These are phyloP conservation scores for Arctium minus DNA, from an alignment of 129 eudicot genomes.

Conservation along the genomic window DNA sequence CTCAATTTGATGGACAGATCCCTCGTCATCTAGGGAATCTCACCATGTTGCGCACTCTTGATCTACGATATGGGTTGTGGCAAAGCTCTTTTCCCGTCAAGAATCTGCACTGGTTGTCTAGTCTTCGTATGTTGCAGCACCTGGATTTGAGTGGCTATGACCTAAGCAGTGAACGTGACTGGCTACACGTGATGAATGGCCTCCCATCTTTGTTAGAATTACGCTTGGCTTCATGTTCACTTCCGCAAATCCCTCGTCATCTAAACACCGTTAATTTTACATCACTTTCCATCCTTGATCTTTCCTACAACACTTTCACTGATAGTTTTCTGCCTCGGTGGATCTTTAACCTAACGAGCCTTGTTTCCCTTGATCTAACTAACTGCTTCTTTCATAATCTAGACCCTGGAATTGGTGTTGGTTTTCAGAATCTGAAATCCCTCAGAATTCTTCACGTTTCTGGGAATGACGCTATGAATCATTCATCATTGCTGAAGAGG, in stretches of 20 bases:
- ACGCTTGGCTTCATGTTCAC: constrained; percentile 18
- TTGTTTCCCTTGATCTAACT: constrained; percentile 27
- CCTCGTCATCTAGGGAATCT: constrained; percentile 37
- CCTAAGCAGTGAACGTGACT: constrained; percentile 22
- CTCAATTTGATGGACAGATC: constrained; percentile 10
- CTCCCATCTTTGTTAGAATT: constrained; percentile 34
- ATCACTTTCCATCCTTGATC: constrained; percentile 32
- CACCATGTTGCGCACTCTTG: constrained; percentile 19
- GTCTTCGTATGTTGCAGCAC: constrained; percentile 19
- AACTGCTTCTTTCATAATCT: constrained; percentile 26
- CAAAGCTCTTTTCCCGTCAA: background rate
- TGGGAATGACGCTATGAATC: constrained; percentile 19
- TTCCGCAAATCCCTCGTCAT: constrained; percentile 4
- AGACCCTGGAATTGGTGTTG: background rate
- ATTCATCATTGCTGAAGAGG: constrained; percentile 21
- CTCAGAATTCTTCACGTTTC: constrained; percentile 10
- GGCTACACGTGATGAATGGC: constrained; percentile 31
- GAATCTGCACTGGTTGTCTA: constrained; percentile 29
- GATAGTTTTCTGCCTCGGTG: constrained; percentile 22
- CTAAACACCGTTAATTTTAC: background rate
- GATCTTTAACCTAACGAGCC: constrained; percentile 14
- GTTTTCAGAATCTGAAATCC: constrained; percentile 22
- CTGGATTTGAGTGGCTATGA: constrained; percentile 32
- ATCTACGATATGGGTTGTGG: background rate
- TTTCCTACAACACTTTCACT: constrained; percentile 26